Evolutionary conservation across 75 land plant genomes (phyloP).

Genomic region (Picea glauca): DNA sequence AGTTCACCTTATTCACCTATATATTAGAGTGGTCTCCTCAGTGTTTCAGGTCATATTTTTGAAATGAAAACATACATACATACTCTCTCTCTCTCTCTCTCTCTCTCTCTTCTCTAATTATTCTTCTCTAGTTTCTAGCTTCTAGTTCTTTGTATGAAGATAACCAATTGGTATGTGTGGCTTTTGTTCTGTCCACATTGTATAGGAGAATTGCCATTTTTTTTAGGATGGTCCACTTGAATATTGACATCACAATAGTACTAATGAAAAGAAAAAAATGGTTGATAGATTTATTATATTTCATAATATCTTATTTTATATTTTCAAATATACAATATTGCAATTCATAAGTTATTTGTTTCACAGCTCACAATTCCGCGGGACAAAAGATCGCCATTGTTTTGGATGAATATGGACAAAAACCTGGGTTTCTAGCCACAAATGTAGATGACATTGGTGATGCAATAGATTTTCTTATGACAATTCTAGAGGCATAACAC

Average conservation of each 20-base stretch:
- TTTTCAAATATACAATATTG: not conserved
- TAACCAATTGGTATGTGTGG: conserved; percentile 62
- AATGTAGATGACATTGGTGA: conserved; percentile 79
- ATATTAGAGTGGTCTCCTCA: no score
- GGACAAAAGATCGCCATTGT: conserved; percentile 98
- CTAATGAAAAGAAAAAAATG: not conserved
- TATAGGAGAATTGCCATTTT: no score
- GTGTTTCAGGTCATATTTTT: no score
- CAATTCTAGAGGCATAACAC: conserved; percentile 68
- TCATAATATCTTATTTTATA: not conserved
- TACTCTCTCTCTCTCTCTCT: no score
- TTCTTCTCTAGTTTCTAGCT: no score
- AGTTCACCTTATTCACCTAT: no score
- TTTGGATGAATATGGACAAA: conserved; percentile 70
- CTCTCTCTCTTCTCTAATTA: no score
- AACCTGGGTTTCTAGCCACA: conserved; percentile 82
- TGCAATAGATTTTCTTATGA: conserved; percentile 65
- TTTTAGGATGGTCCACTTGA: not conserved
- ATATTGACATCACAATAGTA: not conserved
- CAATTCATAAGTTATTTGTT: not conserved
- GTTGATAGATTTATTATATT: not conserved
- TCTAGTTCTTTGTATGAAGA: no score
- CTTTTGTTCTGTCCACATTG: not conserved
- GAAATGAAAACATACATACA: no score
- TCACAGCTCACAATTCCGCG: conserved; percentile 94